Conservation (phyloP, 2,329 filamentous ascomycete species). For the Epichloe typhina region DNA sequence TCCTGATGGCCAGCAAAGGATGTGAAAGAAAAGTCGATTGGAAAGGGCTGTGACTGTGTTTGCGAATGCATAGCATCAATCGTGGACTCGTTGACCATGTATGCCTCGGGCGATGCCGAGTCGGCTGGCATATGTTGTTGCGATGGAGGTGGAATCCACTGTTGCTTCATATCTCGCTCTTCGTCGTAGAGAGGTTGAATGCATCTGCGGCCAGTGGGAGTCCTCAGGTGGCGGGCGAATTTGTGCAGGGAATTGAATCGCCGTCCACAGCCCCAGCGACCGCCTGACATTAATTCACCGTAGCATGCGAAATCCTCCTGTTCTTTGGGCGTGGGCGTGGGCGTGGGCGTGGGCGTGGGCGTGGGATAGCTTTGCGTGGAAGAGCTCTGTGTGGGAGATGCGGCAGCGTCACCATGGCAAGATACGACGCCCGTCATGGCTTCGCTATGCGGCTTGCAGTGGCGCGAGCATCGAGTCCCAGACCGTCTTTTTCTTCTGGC, state of each 20-base stretch:
- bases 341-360: background rate
- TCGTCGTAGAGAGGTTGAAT: conserved; percentile 5
- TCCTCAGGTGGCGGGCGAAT: conserved; percentile 3
- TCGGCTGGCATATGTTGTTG: background rate
- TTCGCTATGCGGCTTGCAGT: background rate
- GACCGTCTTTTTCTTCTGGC: background rate
- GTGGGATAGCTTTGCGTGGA: background rate
- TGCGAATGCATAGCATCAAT: background rate
- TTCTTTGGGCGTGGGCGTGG: background rate
- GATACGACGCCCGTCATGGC: background rate
- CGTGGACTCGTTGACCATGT: background rate
- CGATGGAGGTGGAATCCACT: background rate
- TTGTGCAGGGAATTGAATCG: background rate
- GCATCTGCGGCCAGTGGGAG: conserved; percentile 1
- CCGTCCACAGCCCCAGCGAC: conserved; percentile 3
- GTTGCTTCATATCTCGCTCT: background rate
- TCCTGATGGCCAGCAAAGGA: background rate
- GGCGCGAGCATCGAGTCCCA: background rate
- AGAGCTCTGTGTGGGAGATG: background rate
- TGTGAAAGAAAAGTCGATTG: background rate
- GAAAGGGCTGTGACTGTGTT: background rate
- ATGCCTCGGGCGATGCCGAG: background rate
- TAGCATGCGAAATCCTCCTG: background rate
- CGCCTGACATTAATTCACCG: background rate
- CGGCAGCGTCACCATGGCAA: background rate